Evolutionary conservation across 2,329 filamentous ascomycete genomes (phyloP).

Genomic region (Phaeosphaeriaceae sp.): DNA sequence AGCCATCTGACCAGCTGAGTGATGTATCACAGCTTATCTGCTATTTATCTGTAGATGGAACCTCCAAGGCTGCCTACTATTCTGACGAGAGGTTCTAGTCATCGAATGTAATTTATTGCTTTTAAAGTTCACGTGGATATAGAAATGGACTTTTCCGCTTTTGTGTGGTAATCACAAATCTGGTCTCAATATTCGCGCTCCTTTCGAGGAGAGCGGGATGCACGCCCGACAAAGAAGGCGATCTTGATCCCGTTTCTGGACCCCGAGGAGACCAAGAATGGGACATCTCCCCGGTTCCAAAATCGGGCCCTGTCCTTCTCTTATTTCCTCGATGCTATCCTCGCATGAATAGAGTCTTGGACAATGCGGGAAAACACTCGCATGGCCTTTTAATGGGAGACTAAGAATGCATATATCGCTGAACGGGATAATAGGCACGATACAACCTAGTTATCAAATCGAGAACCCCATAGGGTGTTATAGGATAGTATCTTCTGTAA

Average conservation of each 20-base stretch:
- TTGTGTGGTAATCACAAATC: conserved; percentile 7
- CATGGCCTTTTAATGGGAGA: conserved; percentile 6
- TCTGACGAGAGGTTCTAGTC: conserved; percentile 4
- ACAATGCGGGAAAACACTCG: conserved; percentile 11
- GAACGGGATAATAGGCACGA: not conserved
- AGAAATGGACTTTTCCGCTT: conserved; percentile 5
- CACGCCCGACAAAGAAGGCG: too few relatives aligned
- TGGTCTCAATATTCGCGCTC: too few relatives aligned
- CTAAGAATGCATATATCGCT: not conserved
- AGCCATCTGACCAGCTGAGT: conserved; percentile 10
- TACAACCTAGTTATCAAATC: conserved; percentile 5
- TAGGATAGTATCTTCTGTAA: conserved; percentile 5
- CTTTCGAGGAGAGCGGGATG: too few relatives aligned
- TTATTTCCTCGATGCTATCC: conserved; percentile 12
- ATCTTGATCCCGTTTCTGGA: not conserved
- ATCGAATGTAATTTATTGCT: conserved; percentile 8
- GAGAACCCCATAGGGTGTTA: conserved; percentile 2
- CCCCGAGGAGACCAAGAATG: conserved; percentile 13
- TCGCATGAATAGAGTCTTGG: conserved; percentile 6
- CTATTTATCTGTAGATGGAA: conserved; percentile 5
- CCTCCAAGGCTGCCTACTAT: too few relatives aligned
- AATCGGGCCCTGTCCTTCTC: conserved; percentile 11
- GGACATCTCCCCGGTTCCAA: conserved; percentile 12
- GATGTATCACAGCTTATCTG: not conserved
- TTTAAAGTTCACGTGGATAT: conserved; percentile 6